A percentile compares a stretch with the other conserved stretches of the same genome.
Evolutionary conservation across 495 filamentous ascomycete genomes (phyloP).

Genomic region (Penicillium coprophilum): DNA sequence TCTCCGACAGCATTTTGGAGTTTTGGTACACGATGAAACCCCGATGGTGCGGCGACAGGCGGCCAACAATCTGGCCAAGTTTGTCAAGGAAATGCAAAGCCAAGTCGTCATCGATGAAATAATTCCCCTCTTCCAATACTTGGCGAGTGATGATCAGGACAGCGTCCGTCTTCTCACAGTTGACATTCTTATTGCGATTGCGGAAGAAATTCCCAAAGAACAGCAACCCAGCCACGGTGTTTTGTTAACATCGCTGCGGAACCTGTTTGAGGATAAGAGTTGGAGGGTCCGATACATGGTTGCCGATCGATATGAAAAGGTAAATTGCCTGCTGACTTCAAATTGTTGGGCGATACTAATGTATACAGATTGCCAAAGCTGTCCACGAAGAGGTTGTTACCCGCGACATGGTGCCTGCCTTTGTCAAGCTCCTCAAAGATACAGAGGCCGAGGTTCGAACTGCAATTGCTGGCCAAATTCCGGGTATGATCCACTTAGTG

Average conservation of each 20-base stretch:
- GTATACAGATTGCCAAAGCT: slow-evolving; percentile 83
- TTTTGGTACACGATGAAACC: slow-evolving; percentile 95
- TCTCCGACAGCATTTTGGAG: slow-evolving; percentile 84
- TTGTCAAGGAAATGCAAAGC: slow-evolving; percentile 92
- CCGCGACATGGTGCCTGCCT: slow-evolving; percentile 91
- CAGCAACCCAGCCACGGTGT: slow-evolving; percentile 96
- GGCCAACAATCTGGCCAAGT: slow-evolving; percentile 94
- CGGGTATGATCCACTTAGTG: slow-evolving; percentile 53
- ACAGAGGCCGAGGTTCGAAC: slow-evolving; percentile 96
- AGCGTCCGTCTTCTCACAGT: slow-evolving; percentile 95
- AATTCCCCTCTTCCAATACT: slow-evolving; percentile 97
- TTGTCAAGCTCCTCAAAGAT: slow-evolving; percentile 96
- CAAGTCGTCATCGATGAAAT: slow-evolving; percentile 93
- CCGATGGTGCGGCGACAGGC: slow-evolving; percentile 98
- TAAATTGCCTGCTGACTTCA: slow-evolving; percentile 31
- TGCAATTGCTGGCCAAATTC: slow-evolving; percentile 95
- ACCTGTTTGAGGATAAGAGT: slow-evolving; percentile 96
- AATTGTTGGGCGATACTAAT: slow-evolving; percentile 17
- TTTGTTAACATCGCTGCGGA: slow-evolving; percentile 83
- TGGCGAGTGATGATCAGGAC: slow-evolving; percentile 93
- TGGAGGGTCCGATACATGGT: slow-evolving; percentile 99
- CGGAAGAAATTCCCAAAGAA: slow-evolving; percentile 96
- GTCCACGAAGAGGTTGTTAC: slow-evolving; percentile 96
- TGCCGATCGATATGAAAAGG: slow-evolving; percentile 97
- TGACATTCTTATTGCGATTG: slow-evolving; percentile 93